Percentiles rank a stretch among this genome's conserved stretches.
These are phyloP conservation scores for Alternaria rosae DNA, from an alignment of 2,329 filamentous ascomycete species.

Conservation along the genomic window DNA sequence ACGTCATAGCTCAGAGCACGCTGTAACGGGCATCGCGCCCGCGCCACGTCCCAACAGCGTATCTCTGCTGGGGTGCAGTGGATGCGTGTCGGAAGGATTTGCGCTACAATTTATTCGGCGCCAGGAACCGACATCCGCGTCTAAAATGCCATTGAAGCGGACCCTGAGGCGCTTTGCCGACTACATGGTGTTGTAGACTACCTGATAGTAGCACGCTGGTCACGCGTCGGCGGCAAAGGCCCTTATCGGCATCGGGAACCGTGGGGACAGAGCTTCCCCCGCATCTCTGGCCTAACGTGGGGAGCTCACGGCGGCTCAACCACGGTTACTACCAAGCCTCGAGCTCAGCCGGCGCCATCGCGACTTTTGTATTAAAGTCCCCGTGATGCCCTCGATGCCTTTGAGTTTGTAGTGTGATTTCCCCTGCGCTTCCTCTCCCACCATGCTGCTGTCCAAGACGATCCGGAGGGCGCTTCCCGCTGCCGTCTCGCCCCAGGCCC, in stretches of 20 bases:
- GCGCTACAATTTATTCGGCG: constrained; percentile 23
- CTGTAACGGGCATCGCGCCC: constrained; percentile 31
- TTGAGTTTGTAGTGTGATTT: constrained; percentile 3
- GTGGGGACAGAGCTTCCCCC: constrained; percentile 18
- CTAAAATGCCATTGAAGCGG: background rate
- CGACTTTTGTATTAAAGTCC: constrained; percentile 3
- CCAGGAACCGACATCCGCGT: constrained; percentile 3
- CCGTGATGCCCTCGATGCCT: constrained; percentile 13
- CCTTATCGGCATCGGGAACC: constrained; percentile 19
- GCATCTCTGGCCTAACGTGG: constrained; percentile 33
- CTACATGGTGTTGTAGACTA: constrained; percentile 1
- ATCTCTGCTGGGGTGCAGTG: background rate
- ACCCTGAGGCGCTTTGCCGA: background rate
- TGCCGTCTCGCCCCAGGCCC: constrained; percentile 50
- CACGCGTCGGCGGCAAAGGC: constrained; percentile 10
- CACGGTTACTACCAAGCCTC: constrained; percentile 12
- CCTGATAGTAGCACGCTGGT: background rate
- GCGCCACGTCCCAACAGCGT: constrained; percentile 35
- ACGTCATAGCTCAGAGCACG: constrained; percentile 42
- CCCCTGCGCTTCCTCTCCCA: constrained; percentile 4
- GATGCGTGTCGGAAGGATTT: constrained; percentile 26
- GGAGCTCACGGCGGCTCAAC: constrained; percentile 30
- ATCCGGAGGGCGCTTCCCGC: constrained; percentile 31
- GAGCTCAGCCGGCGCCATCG: constrained; percentile 10
- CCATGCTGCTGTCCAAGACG: constrained; percentile 36